A percentile compares a stretch with the other conserved stretches of the same genome.
Conservation (phyloP, 257 asterid genomes). For the Nicotiana sylvestris region DNA sequence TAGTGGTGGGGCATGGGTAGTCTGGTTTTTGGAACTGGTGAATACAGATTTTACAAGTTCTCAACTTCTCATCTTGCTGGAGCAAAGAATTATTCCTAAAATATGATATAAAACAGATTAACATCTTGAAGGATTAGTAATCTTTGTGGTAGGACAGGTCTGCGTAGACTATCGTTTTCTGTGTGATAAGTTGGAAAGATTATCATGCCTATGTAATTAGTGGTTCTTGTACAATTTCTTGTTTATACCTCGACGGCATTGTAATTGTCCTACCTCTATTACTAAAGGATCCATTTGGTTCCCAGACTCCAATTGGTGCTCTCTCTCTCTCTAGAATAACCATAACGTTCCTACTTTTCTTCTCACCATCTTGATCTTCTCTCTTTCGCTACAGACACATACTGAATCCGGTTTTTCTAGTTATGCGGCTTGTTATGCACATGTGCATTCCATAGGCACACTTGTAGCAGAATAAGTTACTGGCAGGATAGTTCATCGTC, state of each 20-base stretch:
- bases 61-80: neutral
- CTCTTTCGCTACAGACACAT: neutral
- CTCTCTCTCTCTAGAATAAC: neutral
- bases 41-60: constrained; percentile 2
- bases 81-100: neutral
- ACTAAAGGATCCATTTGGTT: neutral
- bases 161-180: neutral
- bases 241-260: neutral
- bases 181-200: neutral
- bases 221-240: neutral
- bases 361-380: neutral
- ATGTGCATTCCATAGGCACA: neutral
- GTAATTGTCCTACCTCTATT: neutral
- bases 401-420: neutral
- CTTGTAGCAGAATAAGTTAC: neutral
- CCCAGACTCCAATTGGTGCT: neutral
- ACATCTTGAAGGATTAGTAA: constrained; percentile 5
- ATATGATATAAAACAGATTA: neutral
- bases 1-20: constrained; percentile 7
- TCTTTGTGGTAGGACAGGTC: neutral
- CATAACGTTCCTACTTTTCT: neutral
- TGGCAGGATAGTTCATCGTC: neutral
- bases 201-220: neutral
- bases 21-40: neutral
- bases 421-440: neutral